Evolutionary conservation across 176 grass and related monocot genomes (phyloP).

Genomic region (Stipa capillata): DNA sequence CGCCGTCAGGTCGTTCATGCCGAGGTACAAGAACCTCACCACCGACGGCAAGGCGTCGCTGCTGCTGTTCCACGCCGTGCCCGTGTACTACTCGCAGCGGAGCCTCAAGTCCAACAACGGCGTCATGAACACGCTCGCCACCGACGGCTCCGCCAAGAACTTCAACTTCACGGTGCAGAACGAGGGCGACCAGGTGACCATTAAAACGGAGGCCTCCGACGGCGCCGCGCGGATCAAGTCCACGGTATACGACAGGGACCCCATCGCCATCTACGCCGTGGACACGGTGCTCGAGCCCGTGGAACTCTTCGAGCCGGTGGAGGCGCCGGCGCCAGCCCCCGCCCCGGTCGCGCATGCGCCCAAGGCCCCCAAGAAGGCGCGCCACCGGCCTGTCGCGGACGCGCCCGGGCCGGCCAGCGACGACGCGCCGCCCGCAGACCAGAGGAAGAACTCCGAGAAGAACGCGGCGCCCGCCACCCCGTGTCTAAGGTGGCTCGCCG

Average conservation of each 20-base stretch:
- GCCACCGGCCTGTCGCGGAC: conserved; percentile 32
- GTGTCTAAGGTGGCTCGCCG: conserved; percentile 17
- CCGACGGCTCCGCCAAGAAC: conserved; percentile 59
- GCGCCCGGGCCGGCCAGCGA: conserved; percentile 35
- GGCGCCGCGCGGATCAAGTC: conserved; percentile 27
- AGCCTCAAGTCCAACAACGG: conserved; percentile 78
- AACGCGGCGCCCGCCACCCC: conserved; percentile 6
- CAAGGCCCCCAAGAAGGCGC: conserved; percentile 22
- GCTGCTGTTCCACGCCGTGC: conserved; percentile 74
- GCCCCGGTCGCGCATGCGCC: conserved; percentile 38
- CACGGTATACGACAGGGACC: conserved; percentile 59
- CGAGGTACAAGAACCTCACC: conserved; percentile 64
- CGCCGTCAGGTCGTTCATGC: conserved; percentile 46
- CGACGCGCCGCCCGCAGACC: conserved; percentile 34
- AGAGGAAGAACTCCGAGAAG: conserved; percentile 40
- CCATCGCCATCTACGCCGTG: conserved; percentile 57
- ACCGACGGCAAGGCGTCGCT: conserved; percentile 56
- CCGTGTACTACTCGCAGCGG: conserved; percentile 62
- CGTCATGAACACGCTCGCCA: conserved; percentile 81
- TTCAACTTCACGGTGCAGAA: conserved; percentile 91
- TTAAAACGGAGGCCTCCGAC: conserved; percentile 36
- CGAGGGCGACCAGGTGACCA: conserved; percentile 54
- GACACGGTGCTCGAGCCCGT: conserved; percentile 53
- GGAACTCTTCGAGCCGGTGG: conserved; percentile 56
- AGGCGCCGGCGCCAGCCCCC: conserved; percentile 28